Evolutionary conservation across 2,329 filamentous ascomycete genomes (phyloP).

Genomic region (Huntiella omanensis): DNA sequence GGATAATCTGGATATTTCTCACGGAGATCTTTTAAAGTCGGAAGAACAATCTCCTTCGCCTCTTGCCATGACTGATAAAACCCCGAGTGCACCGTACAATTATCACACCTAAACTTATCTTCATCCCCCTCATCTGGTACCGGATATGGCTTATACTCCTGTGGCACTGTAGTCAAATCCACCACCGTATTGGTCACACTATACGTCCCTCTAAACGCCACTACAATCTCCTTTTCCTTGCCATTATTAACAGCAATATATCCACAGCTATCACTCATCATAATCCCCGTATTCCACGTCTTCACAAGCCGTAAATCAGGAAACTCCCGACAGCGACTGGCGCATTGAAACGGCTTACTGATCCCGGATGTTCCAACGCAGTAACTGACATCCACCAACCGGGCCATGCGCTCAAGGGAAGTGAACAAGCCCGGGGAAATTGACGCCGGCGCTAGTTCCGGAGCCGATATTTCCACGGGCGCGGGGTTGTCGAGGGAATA

Average conservation of each 20-base stretch:
- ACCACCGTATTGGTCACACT: conserved; percentile 80
- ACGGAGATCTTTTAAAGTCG: conserved; percentile 41
- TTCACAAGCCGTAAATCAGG: conserved; percentile 57
- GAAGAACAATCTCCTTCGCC: conserved; percentile 50
- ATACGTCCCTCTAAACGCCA: conserved; percentile 89
- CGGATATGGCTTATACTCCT: conserved; percentile 80
- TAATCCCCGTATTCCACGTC: conserved; percentile 77
- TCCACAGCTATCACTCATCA: conserved; percentile 80
- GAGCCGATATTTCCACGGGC: conserved; percentile 6
- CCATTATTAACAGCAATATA: conserved; percentile 77
- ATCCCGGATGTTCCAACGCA: conserved; percentile 79
- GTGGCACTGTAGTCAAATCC: conserved; percentile 75
- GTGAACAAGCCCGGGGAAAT: conserved; percentile 46
- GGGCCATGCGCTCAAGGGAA: conserved; percentile 71
- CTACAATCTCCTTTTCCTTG: conserved; percentile 37
- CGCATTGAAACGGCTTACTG: conserved; percentile 63
- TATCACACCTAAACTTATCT: conserved; percentile 40
- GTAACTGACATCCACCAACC: conserved; percentile 85
- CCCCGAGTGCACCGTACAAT: conserved; percentile 84
- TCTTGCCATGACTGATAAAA: conserved; percentile 74
- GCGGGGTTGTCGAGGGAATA: conserved; percentile 1
- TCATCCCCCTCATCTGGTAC: conserved; percentile 25
- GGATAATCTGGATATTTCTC: conserved; percentile 49
- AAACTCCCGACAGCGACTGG: conserved; percentile 72
- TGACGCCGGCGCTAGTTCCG: conserved; percentile 18